Evolutionary conservation across 2,329 filamentous ascomycete genomes (phyloP), one percentile per base, ranked within the genome.

Genomic region (Scedosporium apiospermum): DNA sequence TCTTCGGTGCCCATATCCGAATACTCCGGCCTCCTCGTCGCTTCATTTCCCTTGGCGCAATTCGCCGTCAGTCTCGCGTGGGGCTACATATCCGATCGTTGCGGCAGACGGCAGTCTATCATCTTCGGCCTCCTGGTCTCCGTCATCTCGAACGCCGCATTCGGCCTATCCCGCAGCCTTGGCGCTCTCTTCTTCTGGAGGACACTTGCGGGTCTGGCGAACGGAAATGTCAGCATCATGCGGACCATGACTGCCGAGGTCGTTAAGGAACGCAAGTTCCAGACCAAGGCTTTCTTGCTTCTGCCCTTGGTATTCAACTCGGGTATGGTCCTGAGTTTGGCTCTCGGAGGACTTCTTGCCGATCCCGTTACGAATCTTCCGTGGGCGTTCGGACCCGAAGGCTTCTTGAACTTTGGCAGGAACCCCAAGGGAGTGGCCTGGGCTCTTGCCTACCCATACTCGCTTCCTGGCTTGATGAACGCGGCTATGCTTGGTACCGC

Each of bases 181-280:
- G 74, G 71, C 1, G 83, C 84, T 0, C 77, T 88, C 10, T 72
- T 84, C 49, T 87, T 87, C 69, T 78, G 75, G 68, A 75, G 88
- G 6, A 80, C 79, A 30, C 66, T 90, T 6, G 86, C 85, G 1
- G 88, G 88, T 0, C 76, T 83, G 10, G 72, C 90, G 58, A 91
- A 91, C 70, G 88, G 88, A 1, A 91, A 90, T 69, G 82, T 90
- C 1, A 88, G 88, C 0, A 87, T 91, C 3, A 88, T 91, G 85
- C 77, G 88, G 64, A 90, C 87, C 5, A 88, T 90, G 82, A 88
- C 90, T 57, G 82, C 82, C 1, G 88, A 91, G 72, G 87, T 89
- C 41, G 84, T 91, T 44, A 78, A 80, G 59, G 88, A 90, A 73
- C 89, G 88, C 73, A 88, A 82, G 77, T 88, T 72, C 64, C 77